phyloP scores from a whole-genome alignment of 1,284 basidiomycete species.

The Microbotryum silenes-acaulis region DNA sequence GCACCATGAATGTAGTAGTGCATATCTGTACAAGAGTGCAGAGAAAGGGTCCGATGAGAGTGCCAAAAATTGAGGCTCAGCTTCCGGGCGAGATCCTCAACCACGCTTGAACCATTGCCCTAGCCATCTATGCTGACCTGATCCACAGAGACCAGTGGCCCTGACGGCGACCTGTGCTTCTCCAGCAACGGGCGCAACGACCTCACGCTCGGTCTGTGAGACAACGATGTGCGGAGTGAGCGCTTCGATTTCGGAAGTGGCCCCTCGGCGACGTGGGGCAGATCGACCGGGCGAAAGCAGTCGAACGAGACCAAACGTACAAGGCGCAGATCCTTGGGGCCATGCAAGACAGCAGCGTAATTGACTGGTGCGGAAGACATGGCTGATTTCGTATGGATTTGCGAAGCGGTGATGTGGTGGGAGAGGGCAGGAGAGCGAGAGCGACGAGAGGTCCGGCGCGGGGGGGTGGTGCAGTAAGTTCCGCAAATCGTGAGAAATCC shows the following conservation, averaged over 20 bases:
- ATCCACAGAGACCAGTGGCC: conserved; percentile 85
- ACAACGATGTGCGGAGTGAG: not conserved
- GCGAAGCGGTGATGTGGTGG: too few relatives aligned
- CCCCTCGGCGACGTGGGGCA: not conserved
- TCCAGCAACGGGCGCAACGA: conserved; percentile 58
- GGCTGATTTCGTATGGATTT: not conserved
- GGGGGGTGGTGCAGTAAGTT: not conserved
- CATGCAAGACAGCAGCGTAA: conserved; percentile 41
- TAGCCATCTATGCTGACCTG: conserved; percentile 48
- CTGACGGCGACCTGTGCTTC: conserved; percentile 66
- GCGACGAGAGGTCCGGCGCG: too few relatives aligned
- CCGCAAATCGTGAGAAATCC: not conserved
- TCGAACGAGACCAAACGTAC: conserved; percentile 36
- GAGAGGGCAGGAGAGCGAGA: too few relatives aligned
- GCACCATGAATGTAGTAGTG: conserved; percentile 73
- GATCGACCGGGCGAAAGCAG: not conserved
- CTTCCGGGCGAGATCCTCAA: too few relatives aligned
- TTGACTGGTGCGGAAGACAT: conserved; percentile 17
- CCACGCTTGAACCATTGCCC: too few relatives aligned
- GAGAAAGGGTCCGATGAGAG: too few relatives aligned
- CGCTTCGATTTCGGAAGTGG: not conserved
- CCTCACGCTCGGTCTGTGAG: conserved; percentile 53
- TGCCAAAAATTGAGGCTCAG: too few relatives aligned
- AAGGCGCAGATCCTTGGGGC: conserved; percentile 45
- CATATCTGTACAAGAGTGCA: conserved; percentile 43